Conservation (phyloP, 176 grass and related monocot genomes). For the Oryza glumipatula region DNA sequence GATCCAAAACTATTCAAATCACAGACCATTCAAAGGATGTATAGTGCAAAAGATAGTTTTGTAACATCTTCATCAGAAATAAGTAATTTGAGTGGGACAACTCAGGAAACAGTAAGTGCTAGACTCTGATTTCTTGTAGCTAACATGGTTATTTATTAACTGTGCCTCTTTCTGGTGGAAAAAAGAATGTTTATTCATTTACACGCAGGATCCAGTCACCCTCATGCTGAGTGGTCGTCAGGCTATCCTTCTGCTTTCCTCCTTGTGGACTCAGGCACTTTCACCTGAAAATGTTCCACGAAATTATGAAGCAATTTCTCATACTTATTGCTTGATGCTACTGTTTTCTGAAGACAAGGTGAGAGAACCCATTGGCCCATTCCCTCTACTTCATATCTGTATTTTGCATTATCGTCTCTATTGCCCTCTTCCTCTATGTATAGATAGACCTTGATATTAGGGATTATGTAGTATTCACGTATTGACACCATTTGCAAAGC, state of each 20-base stretch:
- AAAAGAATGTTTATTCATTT: conserved; percentile 35
- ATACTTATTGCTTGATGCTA: conserved; percentile 93
- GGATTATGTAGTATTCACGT: conserved; percentile 5
- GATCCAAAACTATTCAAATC: conserved; percentile 62
- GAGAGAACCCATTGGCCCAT: neutral
- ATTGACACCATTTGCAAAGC: conserved; percentile 6
- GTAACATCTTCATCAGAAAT: conserved; percentile 40
- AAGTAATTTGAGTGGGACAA: conserved; percentile 43
- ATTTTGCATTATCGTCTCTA: neutral
- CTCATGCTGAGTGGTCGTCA: conserved; percentile 73
- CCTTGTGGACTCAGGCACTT: conserved; percentile 82
- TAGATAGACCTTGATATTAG: neutral
- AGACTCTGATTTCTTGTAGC: conserved; percentile 14
- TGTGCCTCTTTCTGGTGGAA: conserved; percentile 15
- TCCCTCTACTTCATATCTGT: conserved; percentile 4
- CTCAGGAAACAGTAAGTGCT: conserved; percentile 53
- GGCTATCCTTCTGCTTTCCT: conserved; percentile 86
- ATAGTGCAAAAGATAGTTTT: conserved; percentile 48
- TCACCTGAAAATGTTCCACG: conserved; percentile 74
- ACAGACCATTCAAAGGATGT: conserved; percentile 60
- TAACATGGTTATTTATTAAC: conserved; percentile 25
- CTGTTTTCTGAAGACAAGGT: conserved; percentile 91
- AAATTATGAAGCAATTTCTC: conserved; percentile 92
- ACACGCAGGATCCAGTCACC: conserved; percentile 64
- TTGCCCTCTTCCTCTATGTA: neutral